A percentile compares a stretch with the other conserved stretches of the same genome.
These are phyloP conservation scores for Tetrapisispora arboricola DNA, from an alignment of 805 yeast genomes.

Conservation along the genomic window DNA sequence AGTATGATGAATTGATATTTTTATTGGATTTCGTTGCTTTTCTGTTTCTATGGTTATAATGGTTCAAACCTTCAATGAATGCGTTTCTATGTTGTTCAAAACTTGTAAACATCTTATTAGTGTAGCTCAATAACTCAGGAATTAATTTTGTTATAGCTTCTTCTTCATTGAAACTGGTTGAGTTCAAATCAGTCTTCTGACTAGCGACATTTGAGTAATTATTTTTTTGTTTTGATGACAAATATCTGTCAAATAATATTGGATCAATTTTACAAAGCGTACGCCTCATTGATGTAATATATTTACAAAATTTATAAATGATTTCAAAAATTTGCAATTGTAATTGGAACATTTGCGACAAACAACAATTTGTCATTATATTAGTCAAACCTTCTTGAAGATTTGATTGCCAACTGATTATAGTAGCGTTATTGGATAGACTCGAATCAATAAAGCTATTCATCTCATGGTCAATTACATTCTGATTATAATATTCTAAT, in stretches of 20 bases:
- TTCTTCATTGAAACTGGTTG: slow-evolving; percentile 9
- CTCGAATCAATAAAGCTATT: slow-evolving; percentile 1
- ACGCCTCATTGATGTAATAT: slow-evolving; percentile 18
- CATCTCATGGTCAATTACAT: slow-evolving; percentile 19
- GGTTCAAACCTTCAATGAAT: slow-evolving; percentile 14
- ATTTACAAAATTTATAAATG: slow-evolving; percentile 25
- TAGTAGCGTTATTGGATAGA: not conserved
- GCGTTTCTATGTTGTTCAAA: slow-evolving; percentile 14
- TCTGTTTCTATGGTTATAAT: slow-evolving; percentile 8
- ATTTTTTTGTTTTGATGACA: not conserved
- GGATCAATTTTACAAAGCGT: slow-evolving; percentile 15
- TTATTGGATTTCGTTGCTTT: not conserved
- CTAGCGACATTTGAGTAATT: not conserved
- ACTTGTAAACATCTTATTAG: slow-evolving; percentile 7
- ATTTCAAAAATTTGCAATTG: slow-evolving; percentile 25
- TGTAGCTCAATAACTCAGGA: slow-evolving; percentile 9
- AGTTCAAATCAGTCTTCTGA: not conserved
- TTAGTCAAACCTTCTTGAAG: slow-evolving; percentile 21
- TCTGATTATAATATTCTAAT: slow-evolving; percentile 18
- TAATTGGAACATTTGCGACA: slow-evolving; percentile 19
- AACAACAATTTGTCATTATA: slow-evolving; percentile 22
- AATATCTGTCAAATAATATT: slow-evolving; percentile 8
- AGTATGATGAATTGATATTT: not conserved
- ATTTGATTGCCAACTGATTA: slow-evolving; percentile 13
- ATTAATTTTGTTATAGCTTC: slow-evolving; percentile 7